These are phyloP conservation scores for Hypoxylon crocopeplum DNA, from an alignment of 495 filamentous ascomycete genomes.

Conservation along the genomic window DNA sequence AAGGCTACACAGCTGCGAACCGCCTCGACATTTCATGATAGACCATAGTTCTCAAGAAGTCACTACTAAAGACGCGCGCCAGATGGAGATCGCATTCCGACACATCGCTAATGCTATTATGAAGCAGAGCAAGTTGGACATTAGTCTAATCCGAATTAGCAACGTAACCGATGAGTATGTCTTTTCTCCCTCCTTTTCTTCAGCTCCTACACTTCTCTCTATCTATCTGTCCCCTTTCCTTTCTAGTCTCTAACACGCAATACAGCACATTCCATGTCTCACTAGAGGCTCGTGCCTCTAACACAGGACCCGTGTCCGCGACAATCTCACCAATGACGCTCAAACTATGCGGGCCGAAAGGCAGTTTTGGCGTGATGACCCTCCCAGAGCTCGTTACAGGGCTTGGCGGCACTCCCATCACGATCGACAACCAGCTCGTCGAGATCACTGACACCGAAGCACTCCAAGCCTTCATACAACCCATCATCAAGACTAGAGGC, in stretches of 20 bases:
- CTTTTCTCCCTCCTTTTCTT: not conserved
- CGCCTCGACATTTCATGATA: not conserved
- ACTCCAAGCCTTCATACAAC: conserved; percentile 33
- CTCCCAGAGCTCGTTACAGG: conserved; percentile 38
- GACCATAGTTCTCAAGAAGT: conserved; percentile 14
- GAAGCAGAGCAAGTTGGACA: conserved; percentile 38
- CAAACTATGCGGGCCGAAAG: conserved; percentile 38
- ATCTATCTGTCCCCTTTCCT: not conserved
- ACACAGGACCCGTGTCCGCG: conserved; percentile 37
- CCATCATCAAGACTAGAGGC: conserved; percentile 15
- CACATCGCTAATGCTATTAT: conserved; percentile 26
- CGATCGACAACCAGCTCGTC: conserved; percentile 38
- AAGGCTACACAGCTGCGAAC: not conserved
- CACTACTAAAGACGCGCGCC: not conserved
- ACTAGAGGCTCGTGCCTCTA: conserved; percentile 34
- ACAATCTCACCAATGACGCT: conserved; percentile 39
- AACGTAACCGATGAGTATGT: conserved; percentile 40
- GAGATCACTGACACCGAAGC: conserved; percentile 32
- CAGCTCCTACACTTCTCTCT: not conserved
- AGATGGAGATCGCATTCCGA: conserved; percentile 32
- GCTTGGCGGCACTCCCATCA: conserved; percentile 28
- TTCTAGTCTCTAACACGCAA: not conserved
- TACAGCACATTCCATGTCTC: conserved; percentile 29
- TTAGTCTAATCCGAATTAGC: conserved; percentile 40
- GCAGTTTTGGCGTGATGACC: conserved; percentile 37